Evolutionary conservation across 2,329 filamentous ascomycete genomes (phyloP).

Genomic region (Calonectria honghensis): DNA sequence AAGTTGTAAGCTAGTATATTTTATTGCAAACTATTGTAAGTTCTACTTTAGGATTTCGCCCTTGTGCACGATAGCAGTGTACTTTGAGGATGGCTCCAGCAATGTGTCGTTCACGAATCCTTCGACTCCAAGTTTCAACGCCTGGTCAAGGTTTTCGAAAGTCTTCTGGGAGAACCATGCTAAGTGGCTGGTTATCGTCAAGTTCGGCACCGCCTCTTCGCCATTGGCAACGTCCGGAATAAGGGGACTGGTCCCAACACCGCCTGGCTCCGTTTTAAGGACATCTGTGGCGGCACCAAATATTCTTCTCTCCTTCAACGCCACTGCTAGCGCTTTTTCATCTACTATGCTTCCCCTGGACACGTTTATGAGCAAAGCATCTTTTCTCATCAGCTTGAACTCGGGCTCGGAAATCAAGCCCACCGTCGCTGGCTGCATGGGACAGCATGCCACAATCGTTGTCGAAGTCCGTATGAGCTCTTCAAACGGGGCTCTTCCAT

Average conservation of each 20-base stretch:
- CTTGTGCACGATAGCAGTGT: slow-evolving; percentile 9
- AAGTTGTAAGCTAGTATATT: not conserved
- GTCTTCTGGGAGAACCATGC: slow-evolving; percentile 35
- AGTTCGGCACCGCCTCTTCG: slow-evolving; percentile 16
- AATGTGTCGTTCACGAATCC: slow-evolving; percentile 17
- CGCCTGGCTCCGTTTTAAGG: slow-evolving; percentile 58
- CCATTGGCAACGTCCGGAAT: slow-evolving; percentile 24
- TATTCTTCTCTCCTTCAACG: slow-evolving; percentile 20
- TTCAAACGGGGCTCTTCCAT: slow-evolving; percentile 17
- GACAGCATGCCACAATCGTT: slow-evolving; percentile 7
- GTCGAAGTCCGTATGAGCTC: not conserved
- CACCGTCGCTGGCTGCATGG: not conserved
- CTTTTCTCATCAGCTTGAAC: not conserved
- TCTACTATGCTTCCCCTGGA: slow-evolving; percentile 25
- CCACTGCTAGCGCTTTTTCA: slow-evolving; percentile 16
- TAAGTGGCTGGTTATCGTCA: slow-evolving; percentile 26
- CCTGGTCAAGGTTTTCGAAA: slow-evolving; percentile 5
- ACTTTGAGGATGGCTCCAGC: not conserved
- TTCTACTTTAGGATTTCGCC: slow-evolving; percentile 16
- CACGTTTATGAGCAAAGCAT: slow-evolving; percentile 23
- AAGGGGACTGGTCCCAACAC: slow-evolving; percentile 44
- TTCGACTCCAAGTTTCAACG: slow-evolving; percentile 26
- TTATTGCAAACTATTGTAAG: not conserved
- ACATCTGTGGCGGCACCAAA: slow-evolving; percentile 20
- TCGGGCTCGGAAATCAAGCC: slow-evolving; percentile 15